Percentiles rank a stretch among this genome's conserved stretches.
phyloP scores from a whole-genome alignment of 1,284 basidiomycete genomes.

The Phylloporus gajari region DNA sequence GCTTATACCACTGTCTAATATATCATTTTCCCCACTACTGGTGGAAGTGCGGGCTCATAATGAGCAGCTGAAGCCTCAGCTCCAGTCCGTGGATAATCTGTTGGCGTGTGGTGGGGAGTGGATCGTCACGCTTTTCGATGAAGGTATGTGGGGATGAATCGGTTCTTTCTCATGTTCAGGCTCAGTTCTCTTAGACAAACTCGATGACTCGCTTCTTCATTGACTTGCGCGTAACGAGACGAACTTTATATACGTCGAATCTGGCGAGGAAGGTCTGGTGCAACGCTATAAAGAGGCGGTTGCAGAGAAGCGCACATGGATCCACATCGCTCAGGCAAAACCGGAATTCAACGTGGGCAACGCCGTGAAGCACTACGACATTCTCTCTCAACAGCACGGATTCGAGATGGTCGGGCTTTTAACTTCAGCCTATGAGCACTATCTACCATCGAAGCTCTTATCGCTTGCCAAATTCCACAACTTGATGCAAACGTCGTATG shows the following conservation, averaged over 20 bases:
- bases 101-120: constrained; percentile 9
- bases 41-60: constrained; percentile 2
- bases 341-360: constrained; percentile 8
- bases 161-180: too few relatives aligned
- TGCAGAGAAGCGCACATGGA: constrained; percentile 1
- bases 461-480: constrained; percentile 5
- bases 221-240: constrained; percentile 11
- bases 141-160: constrained; percentile 2
- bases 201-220: constrained; percentile 1
- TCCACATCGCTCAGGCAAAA: constrained; percentile 7
- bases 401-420: constrained; percentile 6
- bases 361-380: constrained; percentile 7
- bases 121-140: constrained; percentile 4
- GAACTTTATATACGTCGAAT: constrained; percentile 10
- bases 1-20: too few relatives aligned
- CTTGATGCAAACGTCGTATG: constrained; percentile 7
- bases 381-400: constrained; percentile 12
- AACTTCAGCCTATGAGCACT: constrained; percentile 6
- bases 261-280: constrained; percentile 6
- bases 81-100: not conserved
- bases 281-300: constrained; percentile 12
- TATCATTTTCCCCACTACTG: too few relatives aligned
- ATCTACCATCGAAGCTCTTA: constrained; percentile 12
- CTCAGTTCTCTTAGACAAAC: constrained; percentile 7
- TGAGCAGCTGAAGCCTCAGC: not conserved